Evolutionary conservation across 345 rosid species (phyloP).

Genomic region (Turnera subulata): DNA sequence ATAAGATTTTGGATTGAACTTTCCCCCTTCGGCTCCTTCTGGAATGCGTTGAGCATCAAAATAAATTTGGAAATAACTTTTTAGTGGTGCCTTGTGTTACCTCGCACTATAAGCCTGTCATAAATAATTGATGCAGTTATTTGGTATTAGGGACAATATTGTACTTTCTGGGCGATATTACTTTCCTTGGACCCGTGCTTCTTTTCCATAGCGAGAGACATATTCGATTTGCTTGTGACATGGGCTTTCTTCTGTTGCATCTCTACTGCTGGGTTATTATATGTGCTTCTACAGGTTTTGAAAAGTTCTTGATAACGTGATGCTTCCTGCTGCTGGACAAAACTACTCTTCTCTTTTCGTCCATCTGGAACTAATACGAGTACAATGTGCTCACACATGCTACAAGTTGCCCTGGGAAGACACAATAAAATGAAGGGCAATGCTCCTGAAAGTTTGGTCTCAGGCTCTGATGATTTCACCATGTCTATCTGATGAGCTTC

Average conservation of each 20-base stretch:
- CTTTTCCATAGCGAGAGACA: too few species aligned
- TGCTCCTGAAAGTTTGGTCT: constrained; percentile 85
- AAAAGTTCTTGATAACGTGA: not conserved
- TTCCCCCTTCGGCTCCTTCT: too few species aligned
- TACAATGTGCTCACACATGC: constrained; percentile 9
- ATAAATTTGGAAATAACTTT: too few species aligned
- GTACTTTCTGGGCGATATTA: too few species aligned
- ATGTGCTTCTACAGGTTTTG: not conserved
- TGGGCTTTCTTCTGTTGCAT: not conserved
- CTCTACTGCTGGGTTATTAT: not conserved
- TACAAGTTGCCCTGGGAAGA: constrained; percentile 74
- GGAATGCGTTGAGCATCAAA: too few species aligned
- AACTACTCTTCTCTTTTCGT: not conserved
- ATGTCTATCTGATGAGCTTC: constrained; percentile 96
- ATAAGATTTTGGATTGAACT: not conserved
- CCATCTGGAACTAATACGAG: not conserved
- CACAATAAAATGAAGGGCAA: constrained; percentile 76
- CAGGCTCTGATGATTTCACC: constrained; percentile 94
- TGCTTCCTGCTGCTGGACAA: not conserved
- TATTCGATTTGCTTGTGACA: too few species aligned
- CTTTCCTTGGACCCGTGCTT: too few species aligned
- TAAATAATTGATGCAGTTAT: too few species aligned
- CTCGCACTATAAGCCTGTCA: too few species aligned
- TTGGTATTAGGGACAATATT: too few species aligned
- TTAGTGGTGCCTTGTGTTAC: too few species aligned